These are phyloP conservation scores for Isoetes taiwanensis DNA, from an alignment of 75 land plant genomes.

Conservation along the genomic window DNA sequence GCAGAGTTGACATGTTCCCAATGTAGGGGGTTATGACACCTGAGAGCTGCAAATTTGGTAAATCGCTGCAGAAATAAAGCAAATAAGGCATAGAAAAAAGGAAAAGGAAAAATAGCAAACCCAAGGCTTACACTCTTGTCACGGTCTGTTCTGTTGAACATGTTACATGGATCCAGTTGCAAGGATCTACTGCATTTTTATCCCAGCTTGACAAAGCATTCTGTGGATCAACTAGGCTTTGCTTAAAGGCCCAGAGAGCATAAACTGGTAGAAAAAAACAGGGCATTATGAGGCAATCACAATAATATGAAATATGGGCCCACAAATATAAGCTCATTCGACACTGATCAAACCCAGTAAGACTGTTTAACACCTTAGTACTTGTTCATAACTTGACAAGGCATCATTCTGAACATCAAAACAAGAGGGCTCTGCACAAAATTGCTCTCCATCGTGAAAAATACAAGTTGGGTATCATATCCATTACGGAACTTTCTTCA, in stretches of 20 bases:
- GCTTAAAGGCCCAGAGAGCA: slow-evolving; percentile 57
- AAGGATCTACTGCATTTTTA: slow-evolving; percentile 66
- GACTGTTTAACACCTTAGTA: too few relatives aligned
- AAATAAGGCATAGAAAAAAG: background rate
- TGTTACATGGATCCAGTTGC: slow-evolving; percentile 68
- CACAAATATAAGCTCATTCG: too few relatives aligned
- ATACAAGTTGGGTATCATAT: too few relatives aligned
- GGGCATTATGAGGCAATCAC: too few relatives aligned
- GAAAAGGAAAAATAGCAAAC: background rate
- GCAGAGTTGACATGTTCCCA: slow-evolving; percentile 71
- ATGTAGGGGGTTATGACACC: slow-evolving; percentile 62
- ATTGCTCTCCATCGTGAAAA: too few relatives aligned
- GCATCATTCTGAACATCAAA: too few relatives aligned
- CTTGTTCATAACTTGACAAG: too few relatives aligned
- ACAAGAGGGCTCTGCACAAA: too few relatives aligned
- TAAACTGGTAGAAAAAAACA: too few relatives aligned
- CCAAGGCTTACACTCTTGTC: slow-evolving; percentile 47
- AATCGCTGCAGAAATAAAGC: slow-evolving; percentile 37
- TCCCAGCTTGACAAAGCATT: slow-evolving; percentile 75
- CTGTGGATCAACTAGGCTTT: slow-evolving; percentile 50
- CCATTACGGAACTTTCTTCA: too few relatives aligned
- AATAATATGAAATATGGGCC: too few relatives aligned
- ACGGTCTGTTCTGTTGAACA: slow-evolving; percentile 55
- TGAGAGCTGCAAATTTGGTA: slow-evolving; percentile 63
- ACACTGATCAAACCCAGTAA: too few relatives aligned